Conservation (phyloP, 2,329 filamentous ascomycete species). For the Clonostachys solani region DNA sequence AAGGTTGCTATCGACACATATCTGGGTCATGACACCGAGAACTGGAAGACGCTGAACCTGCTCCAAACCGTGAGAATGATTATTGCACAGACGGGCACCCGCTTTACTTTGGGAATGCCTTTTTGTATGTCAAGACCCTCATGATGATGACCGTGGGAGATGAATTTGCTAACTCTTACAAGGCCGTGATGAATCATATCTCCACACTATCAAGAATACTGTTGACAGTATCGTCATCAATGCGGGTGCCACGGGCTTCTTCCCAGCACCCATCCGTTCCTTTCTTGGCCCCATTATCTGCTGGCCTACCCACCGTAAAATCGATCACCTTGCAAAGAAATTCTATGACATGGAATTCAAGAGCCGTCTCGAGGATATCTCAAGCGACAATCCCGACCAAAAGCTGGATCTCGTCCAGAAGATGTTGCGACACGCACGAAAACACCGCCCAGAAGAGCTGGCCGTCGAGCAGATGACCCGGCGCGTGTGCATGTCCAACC, state of each 20-base stretch:
- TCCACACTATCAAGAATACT: conserved; percentile 17
- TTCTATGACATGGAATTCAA: conserved; percentile 11
- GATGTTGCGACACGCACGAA: conserved; percentile 31
- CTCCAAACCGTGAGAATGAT: conserved; percentile 16
- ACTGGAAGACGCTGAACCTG: conserved; percentile 26
- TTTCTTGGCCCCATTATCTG: conserved; percentile 18
- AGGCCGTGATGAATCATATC: conserved; percentile 23
- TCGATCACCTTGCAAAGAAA: conserved; percentile 18
- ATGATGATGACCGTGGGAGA: neutral
- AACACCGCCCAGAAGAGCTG: conserved; percentile 29
- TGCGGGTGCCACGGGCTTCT: conserved; percentile 20
- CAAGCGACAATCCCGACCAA: conserved; percentile 8
- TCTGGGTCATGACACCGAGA: conserved; percentile 22
- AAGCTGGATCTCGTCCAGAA: conserved; percentile 35
- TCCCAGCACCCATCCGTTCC: conserved; percentile 22
- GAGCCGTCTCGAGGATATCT: conserved; percentile 10
- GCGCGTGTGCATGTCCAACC: conserved; percentile 24
- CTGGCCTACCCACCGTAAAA: conserved; percentile 10
- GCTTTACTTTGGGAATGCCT: conserved; percentile 22
- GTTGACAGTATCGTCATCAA: conserved; percentile 23
- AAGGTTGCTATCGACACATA: conserved; percentile 22
- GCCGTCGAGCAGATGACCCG: conserved; percentile 18
- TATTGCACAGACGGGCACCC: conserved; percentile 19
- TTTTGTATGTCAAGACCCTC: conserved; percentile 1
- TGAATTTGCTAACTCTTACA: neutral